Conservation (phyloP, 345 rosid species). For the Orychophragmus violaceus region DNA sequence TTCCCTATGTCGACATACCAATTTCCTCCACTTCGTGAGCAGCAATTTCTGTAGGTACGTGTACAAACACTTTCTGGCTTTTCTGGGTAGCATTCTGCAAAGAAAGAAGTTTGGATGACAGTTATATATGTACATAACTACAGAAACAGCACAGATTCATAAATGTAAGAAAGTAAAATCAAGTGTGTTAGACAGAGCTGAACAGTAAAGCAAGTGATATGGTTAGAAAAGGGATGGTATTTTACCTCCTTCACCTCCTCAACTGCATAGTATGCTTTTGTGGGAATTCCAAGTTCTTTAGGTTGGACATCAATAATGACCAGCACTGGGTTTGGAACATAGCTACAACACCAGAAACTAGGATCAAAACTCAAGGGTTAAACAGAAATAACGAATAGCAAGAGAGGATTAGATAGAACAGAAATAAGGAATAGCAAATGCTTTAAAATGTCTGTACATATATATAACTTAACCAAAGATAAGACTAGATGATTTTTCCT, state of each 20-base stretch:
- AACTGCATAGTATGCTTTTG: slow-evolving; percentile 76
- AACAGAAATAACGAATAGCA: not conserved
- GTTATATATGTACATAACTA: not conserved
- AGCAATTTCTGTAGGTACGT: slow-evolving; percentile 72
- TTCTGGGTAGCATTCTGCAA: slow-evolving; percentile 85
- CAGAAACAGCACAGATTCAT: not conserved
- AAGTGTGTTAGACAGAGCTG: not conserved
- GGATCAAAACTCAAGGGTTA: not conserved
- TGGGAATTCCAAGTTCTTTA: too few species aligned
- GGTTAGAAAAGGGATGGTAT: not conserved
- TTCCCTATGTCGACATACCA: slow-evolving; percentile 41
- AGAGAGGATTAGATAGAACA: not conserved
- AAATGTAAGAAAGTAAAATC: not conserved
- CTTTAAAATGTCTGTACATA: not conserved
- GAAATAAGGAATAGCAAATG: too few species aligned
- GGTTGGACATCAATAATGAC: too few species aligned
- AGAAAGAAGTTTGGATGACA: not conserved
- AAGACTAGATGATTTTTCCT: not conserved
- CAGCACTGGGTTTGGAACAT: slow-evolving; percentile 81
- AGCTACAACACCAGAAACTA: slow-evolving; percentile 40
- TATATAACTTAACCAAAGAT: not conserved
- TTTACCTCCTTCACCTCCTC: slow-evolving; percentile 51
- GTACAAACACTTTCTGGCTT: slow-evolving; percentile 78
- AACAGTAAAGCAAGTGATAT: not conserved
- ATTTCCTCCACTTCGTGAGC: slow-evolving; percentile 91